Evolutionary conservation across 305 asterid genomes (phyloP), one percentile per base, ranked within the genome.

Genomic region (Stenogyne calaminthoides): DNA sequence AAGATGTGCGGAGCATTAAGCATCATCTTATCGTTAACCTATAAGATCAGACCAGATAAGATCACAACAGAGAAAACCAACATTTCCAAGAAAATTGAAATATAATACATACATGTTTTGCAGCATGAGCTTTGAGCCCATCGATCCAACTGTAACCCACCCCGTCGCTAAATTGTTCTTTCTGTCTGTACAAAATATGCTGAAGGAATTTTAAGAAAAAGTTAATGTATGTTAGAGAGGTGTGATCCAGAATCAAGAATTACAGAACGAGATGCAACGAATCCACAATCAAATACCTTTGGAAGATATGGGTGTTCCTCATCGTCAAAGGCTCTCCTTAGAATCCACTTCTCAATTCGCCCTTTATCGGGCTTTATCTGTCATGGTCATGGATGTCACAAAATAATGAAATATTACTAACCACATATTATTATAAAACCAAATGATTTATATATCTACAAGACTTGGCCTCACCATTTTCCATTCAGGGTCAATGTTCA

Each of bases 91-190:
- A 20, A 18, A 55, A 18, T 19, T 19, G 7, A 20, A 9, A 54
- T 54, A 19, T 0, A 46, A 14, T 9, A 65, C 86, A n/a, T 84
- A 95, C 99, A 80, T 95, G 92, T 55, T 69, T 81, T 56, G 78
- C 96, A 1, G 98, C 97, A 64, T 95, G 99, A 61, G 90, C 94
- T 85, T 92, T 95, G 16, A 95, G 99, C 55, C 99, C 98, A 70
- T 95, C 99, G 5, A 95, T 95, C 99, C 99, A 95, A 72, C 97
- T 95, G 76, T 95, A 95, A 62, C 99, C 99, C 34, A 95, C 99
- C 2, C 99, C 99, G 67, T 95, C 99, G 19, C 99, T 95, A 83
- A 95, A 93, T 81, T 93, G 98, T 67, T 93, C 98, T 47, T 93
- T 95, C 75, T 95, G 99, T 79, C 99, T 81, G 60, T 95, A 92